Percentiles rank a stretch among this genome's conserved stretches.
Evolutionary conservation across 768 basidiomycete genomes (phyloP).

Genomic region (Russula emetica): DNA sequence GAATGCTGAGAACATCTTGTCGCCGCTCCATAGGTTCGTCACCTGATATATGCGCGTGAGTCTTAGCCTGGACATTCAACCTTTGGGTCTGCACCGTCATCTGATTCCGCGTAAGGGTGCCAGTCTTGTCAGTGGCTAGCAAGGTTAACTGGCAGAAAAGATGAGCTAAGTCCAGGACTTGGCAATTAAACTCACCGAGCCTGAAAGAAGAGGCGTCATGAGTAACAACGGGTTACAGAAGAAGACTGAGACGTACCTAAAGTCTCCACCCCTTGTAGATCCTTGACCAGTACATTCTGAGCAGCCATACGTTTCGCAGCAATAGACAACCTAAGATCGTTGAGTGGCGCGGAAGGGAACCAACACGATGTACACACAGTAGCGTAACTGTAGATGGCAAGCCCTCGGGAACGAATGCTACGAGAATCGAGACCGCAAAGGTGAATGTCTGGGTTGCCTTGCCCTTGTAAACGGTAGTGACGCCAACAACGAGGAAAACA

Average conservation of each 20-base stretch:
- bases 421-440: slow-evolving; percentile 56
- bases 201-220: slow-evolving; percentile 26
- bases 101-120: slow-evolving; percentile 65
- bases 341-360: background rate
- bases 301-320: slow-evolving; percentile 69
- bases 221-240: slow-evolving; percentile 14
- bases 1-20: slow-evolving; percentile 59
- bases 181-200: background rate
- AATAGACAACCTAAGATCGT: slow-evolving; percentile 45
- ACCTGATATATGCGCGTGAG: slow-evolving; percentile 36
- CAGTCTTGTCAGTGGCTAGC: slow-evolving; percentile 69
- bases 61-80: background rate
- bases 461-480: slow-evolving; percentile 62
- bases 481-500: slow-evolving; percentile 62
- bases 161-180: slow-evolving; percentile 21
- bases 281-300: slow-evolving; percentile 69
- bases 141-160: slow-evolving; percentile 46
- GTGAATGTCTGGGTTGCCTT: slow-evolving; percentile 57
- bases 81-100: slow-evolving; percentile 47
- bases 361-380: slow-evolving; percentile 33
- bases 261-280: slow-evolving; percentile 69
- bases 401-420: slow-evolving; percentile 60
- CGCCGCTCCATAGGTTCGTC: slow-evolving; percentile 62
- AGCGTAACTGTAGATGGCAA: slow-evolving; percentile 65
- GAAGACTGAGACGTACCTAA: slow-evolving; percentile 40